Base-by-base conservation (phyloP, 345 rosid species). In the Eucalyptus cladocalyx region DNA sequence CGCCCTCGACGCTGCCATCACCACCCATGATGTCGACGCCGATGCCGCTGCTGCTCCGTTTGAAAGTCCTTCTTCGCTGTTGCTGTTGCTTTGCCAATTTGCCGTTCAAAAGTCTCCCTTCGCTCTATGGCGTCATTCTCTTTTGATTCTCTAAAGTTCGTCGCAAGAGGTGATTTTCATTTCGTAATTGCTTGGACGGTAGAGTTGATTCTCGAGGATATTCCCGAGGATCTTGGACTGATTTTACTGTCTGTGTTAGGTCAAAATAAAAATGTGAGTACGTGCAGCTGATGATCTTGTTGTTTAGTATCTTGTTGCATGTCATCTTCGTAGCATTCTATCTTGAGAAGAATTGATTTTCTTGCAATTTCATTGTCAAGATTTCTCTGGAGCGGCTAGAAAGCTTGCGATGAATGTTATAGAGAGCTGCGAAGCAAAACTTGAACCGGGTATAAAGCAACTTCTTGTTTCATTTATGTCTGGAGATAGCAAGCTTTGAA, bases 381-480 rank as follows among this genome's bases (percentile, higher is more conserved):
- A 93, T 87, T 91, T 96, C 88, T 91, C 94, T 34, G 90, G 88
- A 86, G 95, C 97, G 90, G 95, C 96, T 40, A 96, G 98, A 93
- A 95, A 89, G 91, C 98, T 98, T 93, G 97, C 99, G 81, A 95
- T 95, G 98, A 93, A 95, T 92, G 97, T 96, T 90, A 93, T 97
- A 92, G 93, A 95, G 95, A 92, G 94, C 50, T 95, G 98, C 94
- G 96, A 96, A 13, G 97, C 91, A 65, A 95, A 97, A 93, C 95
- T 98, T 93, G 99, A 97, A 96, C 93, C 96, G 90, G 96, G 93
- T 87, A 95, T 98, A 91, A 98, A 95, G 88, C 96, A 95, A 93
- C 93, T 96, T 91, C 97, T 98, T 58, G 91, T 98, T 89, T 95
- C 99, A 89, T 94, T 95, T 89, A 94, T 96, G 91, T 98, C 99